These are phyloP conservation scores for Diaporthe eres DNA, from an alignment of 2,329 filamentous ascomycete species.

Conservation along the genomic window DNA sequence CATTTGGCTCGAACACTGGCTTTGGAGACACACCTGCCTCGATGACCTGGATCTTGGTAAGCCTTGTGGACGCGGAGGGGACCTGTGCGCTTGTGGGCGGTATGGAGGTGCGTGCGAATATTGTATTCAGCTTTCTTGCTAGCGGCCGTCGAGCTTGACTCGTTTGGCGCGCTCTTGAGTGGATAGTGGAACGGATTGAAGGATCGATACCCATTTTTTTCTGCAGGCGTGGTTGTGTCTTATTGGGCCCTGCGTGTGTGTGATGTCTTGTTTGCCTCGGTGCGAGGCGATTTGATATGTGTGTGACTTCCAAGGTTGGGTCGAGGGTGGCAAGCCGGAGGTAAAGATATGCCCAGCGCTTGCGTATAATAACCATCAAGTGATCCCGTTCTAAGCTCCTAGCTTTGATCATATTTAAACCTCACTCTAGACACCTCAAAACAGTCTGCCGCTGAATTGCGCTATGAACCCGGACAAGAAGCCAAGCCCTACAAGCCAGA, in stretches of 20 bases:
- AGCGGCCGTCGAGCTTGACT: conserved; percentile 9
- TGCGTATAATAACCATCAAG: too few species aligned
- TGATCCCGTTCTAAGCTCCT: too few species aligned
- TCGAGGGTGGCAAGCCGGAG: too few species aligned
- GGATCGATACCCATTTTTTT: conserved; percentile 29
- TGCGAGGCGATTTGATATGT: background rate
- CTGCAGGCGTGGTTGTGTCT: background rate
- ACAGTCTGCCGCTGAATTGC: too few species aligned
- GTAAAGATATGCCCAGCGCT: too few species aligned
- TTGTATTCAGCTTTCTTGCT: conserved; percentile 23
- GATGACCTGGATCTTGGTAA: background rate
- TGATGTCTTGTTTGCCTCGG: background rate
- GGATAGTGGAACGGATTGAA: conserved; percentile 24
- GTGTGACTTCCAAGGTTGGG: background rate
- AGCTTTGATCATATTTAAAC: too few species aligned
- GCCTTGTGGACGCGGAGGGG: background rate
- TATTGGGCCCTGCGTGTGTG: background rate
- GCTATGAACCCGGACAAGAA: too few species aligned
- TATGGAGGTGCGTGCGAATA: conserved; percentile 1
- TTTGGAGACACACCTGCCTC: conserved; percentile 6
- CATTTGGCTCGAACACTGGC: conserved; percentile 8
- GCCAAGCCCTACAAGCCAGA: too few species aligned
- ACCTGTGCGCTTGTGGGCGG: background rate
- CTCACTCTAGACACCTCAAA: too few species aligned
- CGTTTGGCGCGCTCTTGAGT: conserved; percentile 17